phyloP scores from a whole-genome alignment of 257 asterid species.

The Solanum etuberosum region DNA sequence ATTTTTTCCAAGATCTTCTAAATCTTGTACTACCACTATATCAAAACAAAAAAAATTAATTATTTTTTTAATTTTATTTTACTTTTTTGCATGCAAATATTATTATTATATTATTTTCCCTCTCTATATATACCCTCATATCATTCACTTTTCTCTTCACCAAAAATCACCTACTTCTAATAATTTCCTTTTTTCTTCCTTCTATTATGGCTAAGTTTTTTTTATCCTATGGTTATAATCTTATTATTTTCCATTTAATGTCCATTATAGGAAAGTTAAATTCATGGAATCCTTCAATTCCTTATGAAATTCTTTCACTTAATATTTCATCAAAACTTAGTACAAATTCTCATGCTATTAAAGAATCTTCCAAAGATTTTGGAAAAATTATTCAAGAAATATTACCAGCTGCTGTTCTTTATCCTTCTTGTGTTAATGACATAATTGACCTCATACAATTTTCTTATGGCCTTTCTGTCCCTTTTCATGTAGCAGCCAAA shows the following conservation, averaged over 20 bases:
- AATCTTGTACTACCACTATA: not conserved
- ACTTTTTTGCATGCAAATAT: not conserved
- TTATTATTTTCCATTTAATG: slow-evolving; percentile 7
- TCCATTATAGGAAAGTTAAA: slow-evolving; percentile 9
- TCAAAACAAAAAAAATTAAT: not conserved
- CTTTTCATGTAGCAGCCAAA: slow-evolving; percentile 46
- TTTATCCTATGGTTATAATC: not conserved
- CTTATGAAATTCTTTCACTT: slow-evolving; percentile 6
- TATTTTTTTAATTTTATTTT: not conserved
- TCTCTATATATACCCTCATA: not conserved
- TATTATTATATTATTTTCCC: not conserved
- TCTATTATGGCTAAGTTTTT: slow-evolving; percentile 20
- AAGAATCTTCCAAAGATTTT: slow-evolving; percentile 37
- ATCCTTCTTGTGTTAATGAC: slow-evolving; percentile 41
- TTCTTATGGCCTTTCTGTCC: slow-evolving; percentile 28
- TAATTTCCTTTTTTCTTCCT: slow-evolving; percentile 10
- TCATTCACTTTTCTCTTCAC: not conserved
- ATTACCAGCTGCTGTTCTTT: slow-evolving; percentile 41
- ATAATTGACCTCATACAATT: slow-evolving; percentile 24
- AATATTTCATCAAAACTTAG: slow-evolving; percentile 15
- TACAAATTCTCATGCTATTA: slow-evolving; percentile 15
- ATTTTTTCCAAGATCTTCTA: not conserved
- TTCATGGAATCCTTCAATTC: slow-evolving; percentile 10
- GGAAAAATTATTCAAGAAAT: slow-evolving; percentile 40
- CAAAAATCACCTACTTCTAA: not conserved